Evolutionary conservation across 1,284 basidiomycete genomes (phyloP).

Genomic region (Boletus austroedulis): DNA sequence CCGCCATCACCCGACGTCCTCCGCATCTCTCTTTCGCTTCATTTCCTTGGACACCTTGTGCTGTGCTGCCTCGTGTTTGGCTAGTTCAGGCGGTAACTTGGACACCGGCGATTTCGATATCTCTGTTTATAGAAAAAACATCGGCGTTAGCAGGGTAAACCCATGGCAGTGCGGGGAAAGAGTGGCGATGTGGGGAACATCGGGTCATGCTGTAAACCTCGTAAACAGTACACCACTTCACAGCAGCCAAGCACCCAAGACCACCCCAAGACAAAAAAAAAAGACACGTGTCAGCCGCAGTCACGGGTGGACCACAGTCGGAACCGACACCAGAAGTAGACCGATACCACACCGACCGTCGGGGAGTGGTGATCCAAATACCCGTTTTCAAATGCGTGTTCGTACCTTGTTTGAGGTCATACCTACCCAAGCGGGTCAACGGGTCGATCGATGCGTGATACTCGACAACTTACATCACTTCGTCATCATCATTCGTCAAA

Average conservation of each 20-base stretch:
- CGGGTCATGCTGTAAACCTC: conserved; percentile 10
- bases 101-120: conserved; percentile 90
- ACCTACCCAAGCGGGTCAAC: conserved; percentile 48
- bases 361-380: neutral
- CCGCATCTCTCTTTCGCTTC: conserved; percentile 84
- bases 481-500: conserved; percentile 92
- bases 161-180: conserved; percentile 15
- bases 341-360: neutral
- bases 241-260: neutral
- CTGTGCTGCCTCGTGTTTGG: conserved; percentile 87
- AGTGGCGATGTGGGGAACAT: conserved; percentile 2
- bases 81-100: conserved; percentile 84
- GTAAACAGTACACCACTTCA: neutral
- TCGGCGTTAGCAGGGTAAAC: conserved; percentile 13
- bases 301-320: too few relatives aligned
- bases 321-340: too few relatives aligned
- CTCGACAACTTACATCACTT: conserved; percentile 81
- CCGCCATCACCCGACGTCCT: conserved; percentile 54
- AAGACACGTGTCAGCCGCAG: too few relatives aligned
- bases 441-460: neutral
- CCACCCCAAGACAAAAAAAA: neutral
- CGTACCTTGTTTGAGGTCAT: conserved; percentile 84
- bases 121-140: conserved; percentile 45
- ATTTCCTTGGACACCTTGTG: conserved; percentile 86
- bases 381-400: conserved; percentile 18